Base-by-base conservation (phyloP, 208 protist genomes). In the Acanthamoeba lenticulata region DNA sequence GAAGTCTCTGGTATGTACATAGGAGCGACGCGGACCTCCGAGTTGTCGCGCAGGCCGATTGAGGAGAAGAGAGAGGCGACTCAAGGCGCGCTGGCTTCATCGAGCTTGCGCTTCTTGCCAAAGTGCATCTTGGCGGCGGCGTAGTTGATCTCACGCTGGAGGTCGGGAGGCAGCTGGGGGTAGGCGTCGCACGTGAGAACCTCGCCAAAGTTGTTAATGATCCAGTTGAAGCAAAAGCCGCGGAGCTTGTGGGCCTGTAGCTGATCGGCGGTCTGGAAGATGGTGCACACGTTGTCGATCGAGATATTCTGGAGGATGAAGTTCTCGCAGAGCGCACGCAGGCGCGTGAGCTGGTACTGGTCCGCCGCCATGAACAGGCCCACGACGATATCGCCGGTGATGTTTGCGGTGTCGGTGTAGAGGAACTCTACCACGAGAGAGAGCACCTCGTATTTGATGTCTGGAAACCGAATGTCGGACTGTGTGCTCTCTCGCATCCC, bases 181-280 rank as follows among this genome's bases (percentile, higher is more conserved):
- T 89, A 89, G 49, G 79, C 49, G 29, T 89, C 79, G 79, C 79
- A 89, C n/a, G 45, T 65, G 32, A 89, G 79, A 17, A 89, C 49
- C 29, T 89, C 79, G 45, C 79, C 79, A 42, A 89, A 89, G 79
- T 89, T 89, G 45, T 89, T 89, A 44, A 89, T 89, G 79, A 89
- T 89, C 79, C 79, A 89, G 79, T 89, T 89, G 45, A 89, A 89
- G 47, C 79, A 89, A 34, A 89, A 89, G 40, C 79, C 79, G 2
- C 49, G 42, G 13, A 89, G 47, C 79, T 89, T 89, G 45, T 52
- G 42, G 40, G 79, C 79, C 49, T 89, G 79, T 32, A 89, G n/a
- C 79, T 89, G 79, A 44, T 89, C 49, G 29, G 79, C 79, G 44
- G 79, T 89, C 79, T 89, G 79, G 79, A 65, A 89, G 79, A 89